Percentiles rank a stretch among this genome's conserved stretches.
phyloP scores from a whole-genome alignment of 31 red algal genomes.

The Porphyra umbilicalis region DNA sequence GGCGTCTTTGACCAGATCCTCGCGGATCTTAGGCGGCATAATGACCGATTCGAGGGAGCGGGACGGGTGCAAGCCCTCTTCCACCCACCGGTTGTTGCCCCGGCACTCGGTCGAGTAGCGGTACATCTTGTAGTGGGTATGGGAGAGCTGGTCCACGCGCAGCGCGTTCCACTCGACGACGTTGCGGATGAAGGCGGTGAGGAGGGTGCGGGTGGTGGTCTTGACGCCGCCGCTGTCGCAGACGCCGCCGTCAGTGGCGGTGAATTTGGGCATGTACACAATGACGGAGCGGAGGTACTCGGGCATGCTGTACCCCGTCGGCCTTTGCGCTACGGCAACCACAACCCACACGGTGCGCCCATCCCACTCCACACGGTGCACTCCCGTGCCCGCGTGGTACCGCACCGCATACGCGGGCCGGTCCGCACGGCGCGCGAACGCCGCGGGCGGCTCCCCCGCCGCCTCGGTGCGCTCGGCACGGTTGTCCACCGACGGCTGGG shows the following conservation, averaged over 20 bases:
- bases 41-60: slow-evolving; percentile 22
- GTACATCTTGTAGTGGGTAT: slow-evolving; percentile 3
- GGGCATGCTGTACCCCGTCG: neutral
- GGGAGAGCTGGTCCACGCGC: slow-evolving; percentile 4
- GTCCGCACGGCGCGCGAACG: too few species aligned
- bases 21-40: slow-evolving; percentile 3
- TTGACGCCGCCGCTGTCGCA: too few species aligned
- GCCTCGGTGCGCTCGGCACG: too few species aligned
- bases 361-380: neutral
- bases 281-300: neutral
- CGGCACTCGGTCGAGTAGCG: neutral
- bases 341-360: neutral
- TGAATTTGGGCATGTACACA: neutral
- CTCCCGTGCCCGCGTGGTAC: neutral
- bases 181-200: neutral
- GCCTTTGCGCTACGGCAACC: too few species aligned
- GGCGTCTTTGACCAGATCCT: slow-evolving; percentile 14
- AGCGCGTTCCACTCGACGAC: neutral
- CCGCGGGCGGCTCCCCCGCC: too few species aligned
- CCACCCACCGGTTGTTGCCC: slow-evolving; percentile 11
- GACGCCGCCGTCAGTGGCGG: too few species aligned
- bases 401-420: neutral
- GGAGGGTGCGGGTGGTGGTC: too few species aligned
- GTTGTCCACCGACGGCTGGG: too few species aligned
- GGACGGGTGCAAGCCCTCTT: slow-evolving; percentile 3